Evolutionary conservation across 176 grass and related monocot species (phyloP), one percentile per base, ranked within the genome.

Genomic region (Aegilops sharonensis): DNA sequence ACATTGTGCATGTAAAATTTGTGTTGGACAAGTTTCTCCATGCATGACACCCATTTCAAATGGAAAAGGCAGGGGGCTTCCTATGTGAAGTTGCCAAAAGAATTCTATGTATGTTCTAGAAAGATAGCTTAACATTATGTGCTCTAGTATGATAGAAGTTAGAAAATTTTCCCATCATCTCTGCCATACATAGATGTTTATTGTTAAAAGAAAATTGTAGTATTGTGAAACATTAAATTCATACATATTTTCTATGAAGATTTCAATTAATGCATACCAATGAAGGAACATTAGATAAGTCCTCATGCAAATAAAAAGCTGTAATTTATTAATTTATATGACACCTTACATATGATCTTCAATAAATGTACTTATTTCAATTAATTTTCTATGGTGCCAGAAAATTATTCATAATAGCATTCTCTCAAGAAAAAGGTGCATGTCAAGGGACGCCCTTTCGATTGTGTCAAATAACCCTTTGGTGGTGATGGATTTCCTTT

Each of bases 391-490:
- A 11, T 0, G 21, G 20, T 18, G 21, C 39, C 8, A 10, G 34
- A 6, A 9, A 8, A 23, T n/a, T 32, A 6, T 5, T 59, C 2
- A 24, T 29, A n/a, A 30, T 2, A 62, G 6, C 35, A 32, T 61
- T 59, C 39, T 5, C 11, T 77, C 36, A 86, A 3, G 59, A 92
- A 64, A 92, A 88, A 66, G 88, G 90, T 39, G 90, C 88, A 59
- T 85, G 76, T 0, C 30, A 62, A 9, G 87, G 93, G 82, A 94
- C 88, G 54, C 87, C 88, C 85, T 90, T 94, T 9, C 82, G 78
- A 5, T 82, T 81, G 39, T 91, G 80, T 23, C 67, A 71, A 64
- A 23, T 8, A 57, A 62, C 30, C 10, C 12, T 60, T 60, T 5
- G 29, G 59, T 72, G 34, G 13, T 9, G 86, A 77, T 7, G 60